Evolutionary conservation across 495 filamentous ascomycete species (phyloP).

Genomic region (Podospora australis): DNA sequence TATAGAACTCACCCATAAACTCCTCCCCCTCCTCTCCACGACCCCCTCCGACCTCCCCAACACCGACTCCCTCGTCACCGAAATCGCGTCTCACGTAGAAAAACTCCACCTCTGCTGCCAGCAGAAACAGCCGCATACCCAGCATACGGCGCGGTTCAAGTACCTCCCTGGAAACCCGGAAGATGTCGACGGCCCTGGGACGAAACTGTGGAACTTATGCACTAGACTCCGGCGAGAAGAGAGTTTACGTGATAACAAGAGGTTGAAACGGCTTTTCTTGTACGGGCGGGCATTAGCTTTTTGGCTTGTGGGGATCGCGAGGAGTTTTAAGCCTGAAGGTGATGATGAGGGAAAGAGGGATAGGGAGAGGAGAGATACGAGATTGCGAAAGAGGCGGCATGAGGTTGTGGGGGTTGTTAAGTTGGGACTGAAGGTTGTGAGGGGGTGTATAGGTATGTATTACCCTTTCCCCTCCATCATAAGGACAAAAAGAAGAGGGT

Average conservation of each 20-base stretch:
- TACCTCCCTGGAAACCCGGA: constrained; percentile 25
- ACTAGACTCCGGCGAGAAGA: constrained; percentile 41
- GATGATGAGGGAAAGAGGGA: too few relatives aligned
- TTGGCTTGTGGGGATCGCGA: constrained; percentile 57
- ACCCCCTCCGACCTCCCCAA: constrained; percentile 11
- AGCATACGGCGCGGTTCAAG: not conserved
- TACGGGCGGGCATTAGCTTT: constrained; percentile 61
- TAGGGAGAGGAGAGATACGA: too few relatives aligned
- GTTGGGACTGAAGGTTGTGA: constrained; percentile 59
- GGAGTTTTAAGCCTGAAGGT: constrained; percentile 13
- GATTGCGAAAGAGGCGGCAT: constrained; percentile 6
- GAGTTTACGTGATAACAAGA: not conserved
- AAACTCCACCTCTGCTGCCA: constrained; percentile 20
- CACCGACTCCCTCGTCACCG: constrained; percentile 24
- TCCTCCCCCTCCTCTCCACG: constrained; percentile 18
- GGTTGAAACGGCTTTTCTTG: constrained; percentile 22
- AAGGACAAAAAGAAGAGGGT: not conserved
- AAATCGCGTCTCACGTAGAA: constrained; percentile 32
- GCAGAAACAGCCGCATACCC: constrained; percentile 4
- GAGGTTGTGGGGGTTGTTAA: constrained; percentile 51
- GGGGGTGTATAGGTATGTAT: constrained; percentile 56
- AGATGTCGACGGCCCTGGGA: constrained; percentile 49
- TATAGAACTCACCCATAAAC: constrained; percentile 17
- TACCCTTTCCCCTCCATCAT: too few relatives aligned
- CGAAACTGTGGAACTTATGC: constrained; percentile 62